Base-by-base conservation (phyloP, 768 basidiomycete genomes). In the Psilocybe azurescens region DNA sequence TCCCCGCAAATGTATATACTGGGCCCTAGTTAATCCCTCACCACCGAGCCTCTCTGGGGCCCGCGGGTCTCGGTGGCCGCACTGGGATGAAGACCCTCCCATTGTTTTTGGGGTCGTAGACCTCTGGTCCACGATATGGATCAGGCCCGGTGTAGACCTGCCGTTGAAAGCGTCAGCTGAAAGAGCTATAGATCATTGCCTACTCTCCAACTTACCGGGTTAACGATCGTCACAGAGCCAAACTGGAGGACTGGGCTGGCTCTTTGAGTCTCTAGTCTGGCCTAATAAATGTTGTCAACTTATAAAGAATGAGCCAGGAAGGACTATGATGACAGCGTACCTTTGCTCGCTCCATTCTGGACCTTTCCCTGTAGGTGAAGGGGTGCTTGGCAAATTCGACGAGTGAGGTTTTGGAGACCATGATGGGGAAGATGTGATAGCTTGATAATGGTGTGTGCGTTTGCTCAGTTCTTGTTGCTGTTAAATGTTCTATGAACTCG, bases 221-320 rank as follows among this genome's bases (percentile, higher is more conserved):
- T 24, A 24, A 24, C 24, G 24, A 24, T 62, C 24, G 44, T 58
- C 30, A 62, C 56, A 8, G 54, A 36, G 32, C 61, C 61, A 13
- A 62, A 57, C 18, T 51, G 50, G 13, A 62, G 50, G 14, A 55
- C 53, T 44, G 61, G 56, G 20, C 61, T 62, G 11, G 56, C 44
- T 44, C 46, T 33, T n/a, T 58, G 52, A 5, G 16, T 28, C 14
- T 50, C n/a, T 10, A 62, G 11, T 41, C 33, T 58, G 5, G 46
- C 48, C 54, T 64, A 7, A n/a, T 41, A 20, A 36, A 7, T 13
- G 28, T 51, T 6, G 29, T 51, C 1, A 5, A 36, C 24, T 36
- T 11, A 36, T 36, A 6, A 36, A 11, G 33, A 36, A 36, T 24
- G 24, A 36, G 3, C 6, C 24, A 24, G 24, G 24, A 24, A 24